A percentile compares a stretch with the other conserved stretches of the same genome.
Conservation (phyloP, 179 eudicot species). For the Sideroxylon spinosum region DNA sequence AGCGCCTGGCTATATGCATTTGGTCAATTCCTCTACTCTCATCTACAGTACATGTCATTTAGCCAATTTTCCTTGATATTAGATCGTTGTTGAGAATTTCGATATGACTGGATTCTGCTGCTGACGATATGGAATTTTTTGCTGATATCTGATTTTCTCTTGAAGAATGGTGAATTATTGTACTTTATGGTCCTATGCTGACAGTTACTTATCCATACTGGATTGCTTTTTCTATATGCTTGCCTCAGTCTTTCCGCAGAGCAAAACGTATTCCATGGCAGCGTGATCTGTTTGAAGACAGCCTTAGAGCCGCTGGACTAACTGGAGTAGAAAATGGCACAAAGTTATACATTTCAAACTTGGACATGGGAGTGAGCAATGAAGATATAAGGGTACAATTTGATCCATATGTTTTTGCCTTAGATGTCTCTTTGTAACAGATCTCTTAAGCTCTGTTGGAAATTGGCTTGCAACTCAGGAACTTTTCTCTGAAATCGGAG, state of each 20-base stretch:
- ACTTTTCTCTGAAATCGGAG: slow-evolving; percentile 85
- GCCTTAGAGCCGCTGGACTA: slow-evolving; percentile 83
- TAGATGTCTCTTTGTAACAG: slow-evolving; percentile 29
- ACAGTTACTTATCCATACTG: slow-evolving; percentile 49
- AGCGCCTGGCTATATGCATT: slow-evolving; percentile 31
- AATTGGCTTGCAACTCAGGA: slow-evolving; percentile 66
- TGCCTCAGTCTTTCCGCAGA: slow-evolving; percentile 81
- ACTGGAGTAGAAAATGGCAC: slow-evolving; percentile 62
- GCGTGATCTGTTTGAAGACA: slow-evolving; percentile 77
- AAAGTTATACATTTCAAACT: slow-evolving; percentile 66
- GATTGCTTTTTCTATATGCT: slow-evolving; percentile 50
- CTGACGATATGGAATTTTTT: slow-evolving; percentile 36
- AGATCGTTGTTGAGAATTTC: slow-evolving; percentile 38
- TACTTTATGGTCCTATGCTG: slow-evolving; percentile 52
- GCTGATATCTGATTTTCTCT: slow-evolving; percentile 44
- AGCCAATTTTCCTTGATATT: slow-evolving; percentile 28
- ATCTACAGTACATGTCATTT: slow-evolving; percentile 29
- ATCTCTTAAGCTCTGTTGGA: slow-evolving; percentile 36
- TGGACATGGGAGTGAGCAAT: slow-evolving; percentile 79
- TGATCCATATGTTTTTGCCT: slow-evolving; percentile 31
- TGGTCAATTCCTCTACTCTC: slow-evolving; percentile 32
- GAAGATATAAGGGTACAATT: slow-evolving; percentile 90
- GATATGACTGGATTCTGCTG: slow-evolving; percentile 30
- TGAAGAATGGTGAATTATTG: slow-evolving; percentile 40
- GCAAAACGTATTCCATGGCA: slow-evolving; percentile 70